Conservation (phyloP, 2,329 filamentous ascomycete genomes). For the Penicillium polonicum region DNA sequence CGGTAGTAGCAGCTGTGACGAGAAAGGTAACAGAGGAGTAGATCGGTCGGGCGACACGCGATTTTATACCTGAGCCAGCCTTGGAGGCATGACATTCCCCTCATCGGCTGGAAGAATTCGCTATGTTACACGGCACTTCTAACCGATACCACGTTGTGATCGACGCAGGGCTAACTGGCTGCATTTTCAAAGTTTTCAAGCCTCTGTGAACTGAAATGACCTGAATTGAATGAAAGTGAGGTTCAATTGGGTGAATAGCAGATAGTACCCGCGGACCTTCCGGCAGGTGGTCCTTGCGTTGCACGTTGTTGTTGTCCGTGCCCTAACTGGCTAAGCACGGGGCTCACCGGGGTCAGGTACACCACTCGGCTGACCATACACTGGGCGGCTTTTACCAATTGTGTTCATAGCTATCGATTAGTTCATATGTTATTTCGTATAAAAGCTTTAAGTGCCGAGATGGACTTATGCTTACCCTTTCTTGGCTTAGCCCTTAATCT, state of each 20-base stretch:
- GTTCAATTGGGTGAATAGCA: neutral
- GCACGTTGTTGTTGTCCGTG: conserved; percentile 1
- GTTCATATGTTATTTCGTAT: neutral
- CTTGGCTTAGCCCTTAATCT: neutral
- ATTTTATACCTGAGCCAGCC: conserved; percentile 20
- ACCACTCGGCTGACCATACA: neutral
- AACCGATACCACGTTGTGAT: conserved; percentile 18
- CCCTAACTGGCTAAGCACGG: neutral
- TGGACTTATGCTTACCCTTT: neutral
- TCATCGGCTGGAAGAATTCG: neutral
- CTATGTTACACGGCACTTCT: neutral
- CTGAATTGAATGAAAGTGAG: neutral
- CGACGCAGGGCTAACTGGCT: conserved; percentile 16
- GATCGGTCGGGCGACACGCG: conserved; percentile 10
- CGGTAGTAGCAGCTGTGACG: neutral
- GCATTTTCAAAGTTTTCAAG: neutral
- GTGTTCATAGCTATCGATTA: neutral
- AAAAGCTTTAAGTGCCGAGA: neutral
- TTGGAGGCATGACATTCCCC: neutral
- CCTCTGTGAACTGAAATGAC: neutral
- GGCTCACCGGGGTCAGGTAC: neutral
- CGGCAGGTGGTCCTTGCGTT: neutral
- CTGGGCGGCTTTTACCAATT: neutral
- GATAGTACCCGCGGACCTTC: neutral
- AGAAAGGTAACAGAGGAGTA: conserved; percentile 6